Evolutionary conservation across 1,284 basidiomycete genomes (phyloP).

Genomic region (Puccinia triticina): DNA sequence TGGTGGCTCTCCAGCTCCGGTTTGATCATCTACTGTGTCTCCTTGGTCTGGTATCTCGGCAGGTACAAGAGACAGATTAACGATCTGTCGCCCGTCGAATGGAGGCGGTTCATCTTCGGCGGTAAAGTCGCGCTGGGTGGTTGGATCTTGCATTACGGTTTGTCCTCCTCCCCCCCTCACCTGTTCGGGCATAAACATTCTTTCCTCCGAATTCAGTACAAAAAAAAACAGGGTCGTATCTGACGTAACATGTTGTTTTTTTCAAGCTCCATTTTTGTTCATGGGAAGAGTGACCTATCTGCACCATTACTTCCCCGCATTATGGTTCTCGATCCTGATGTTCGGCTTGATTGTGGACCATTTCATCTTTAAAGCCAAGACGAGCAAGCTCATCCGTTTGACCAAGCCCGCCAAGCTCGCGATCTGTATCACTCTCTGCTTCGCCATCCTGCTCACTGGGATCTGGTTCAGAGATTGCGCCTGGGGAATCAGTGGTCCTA

Average conservation of each 20-base stretch:
- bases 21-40: slow-evolving; percentile 67
- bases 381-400: slow-evolving; percentile 66
- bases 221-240: not conserved
- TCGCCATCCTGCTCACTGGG: slow-evolving; percentile 74
- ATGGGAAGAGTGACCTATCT: slow-evolving; percentile 76
- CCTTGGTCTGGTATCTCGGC: slow-evolving; percentile 73
- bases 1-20: slow-evolving; percentile 83
- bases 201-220: not conserved
- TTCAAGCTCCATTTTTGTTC: slow-evolving; percentile 83
- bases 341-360: slow-evolving; percentile 87
- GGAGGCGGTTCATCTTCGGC: slow-evolving; percentile 92
- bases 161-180: slow-evolving; percentile 57
- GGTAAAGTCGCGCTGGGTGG: slow-evolving; percentile 87
- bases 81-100: slow-evolving; percentile 78
- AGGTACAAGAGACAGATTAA: slow-evolving; percentile 83
- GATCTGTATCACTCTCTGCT: slow-evolving; percentile 69
- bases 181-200: not conserved
- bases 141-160: slow-evolving; percentile 88
- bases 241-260: not conserved
- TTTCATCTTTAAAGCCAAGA: slow-evolving; percentile 77
- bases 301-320: slow-evolving; percentile 70
- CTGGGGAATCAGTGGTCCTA: slow-evolving; percentile 59
- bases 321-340: slow-evolving; percentile 95
- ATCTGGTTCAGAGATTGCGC: slow-evolving; percentile 91
- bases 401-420: slow-evolving; percentile 66